Base-by-base conservation (phyloP, 768 basidiomycete genomes). In the Psilocybe sp. region DNA sequence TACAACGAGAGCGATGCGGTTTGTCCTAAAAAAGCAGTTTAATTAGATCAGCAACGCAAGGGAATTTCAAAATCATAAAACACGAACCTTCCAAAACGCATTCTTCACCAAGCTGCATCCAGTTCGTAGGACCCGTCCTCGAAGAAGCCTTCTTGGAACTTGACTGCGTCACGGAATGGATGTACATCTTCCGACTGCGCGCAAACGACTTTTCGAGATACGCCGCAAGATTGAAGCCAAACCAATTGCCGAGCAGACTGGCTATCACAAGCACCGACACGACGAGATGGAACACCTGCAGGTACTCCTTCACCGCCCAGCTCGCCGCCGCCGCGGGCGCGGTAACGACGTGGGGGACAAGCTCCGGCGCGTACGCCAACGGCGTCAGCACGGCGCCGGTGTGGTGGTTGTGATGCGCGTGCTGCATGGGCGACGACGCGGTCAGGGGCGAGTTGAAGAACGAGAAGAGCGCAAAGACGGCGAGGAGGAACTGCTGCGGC, bases 391-490 rank as follows among this genome's bases (percentile, higher is more conserved):
- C 82, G 7, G 73, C 67, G 5, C 87, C 88, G 11, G 78, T 72
- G 51, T 86, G 84, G 0, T 75, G 69, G 44, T 86, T 84, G 0
- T 75, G 69, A 44, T 85, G 79, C 28, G 64, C 40, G 14, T 63
- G 3, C 64, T 44, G 18, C 62, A 47, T 64, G 1, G 74, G 54
- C 9, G 69, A 66, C 3, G 67, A 65, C 1, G 78, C 72, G 0
- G 84, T 75, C 14, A 88, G 64, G 2, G 87, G 83, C 0, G 85
- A 87, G 58, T 88, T 90, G 73, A 91, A 89, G 69, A 92, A 87
- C 0, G 88, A 91, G 69, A 93, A 90, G 47, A 92, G 74, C 0
- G 88, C 87, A 59, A 92, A 92, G 20, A 82, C 82, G 20, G 88
- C 89, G 41, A 93, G 80, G 45, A 92, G 82, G 64, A 87, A 91